Percentiles rank a stretch among this genome's conserved stretches.
These are phyloP conservation scores for Elsinoe ampelina DNA, from an alignment of 2,329 filamentous ascomycete species.

Conservation along the genomic window DNA sequence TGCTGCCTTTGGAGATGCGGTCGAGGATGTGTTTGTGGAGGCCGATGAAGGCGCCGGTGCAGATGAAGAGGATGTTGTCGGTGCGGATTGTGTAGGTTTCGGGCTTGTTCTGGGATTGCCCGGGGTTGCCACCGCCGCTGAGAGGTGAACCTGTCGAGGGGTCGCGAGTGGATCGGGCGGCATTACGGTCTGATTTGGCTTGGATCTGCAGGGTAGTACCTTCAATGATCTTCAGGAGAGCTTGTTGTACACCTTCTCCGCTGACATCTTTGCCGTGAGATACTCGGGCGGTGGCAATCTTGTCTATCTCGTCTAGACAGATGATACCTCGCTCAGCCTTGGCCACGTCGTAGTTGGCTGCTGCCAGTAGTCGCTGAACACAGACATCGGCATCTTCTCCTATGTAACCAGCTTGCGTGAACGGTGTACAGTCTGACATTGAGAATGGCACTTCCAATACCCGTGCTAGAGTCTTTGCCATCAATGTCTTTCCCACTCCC, in stretches of 20 bases:
- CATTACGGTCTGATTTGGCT: conserved; percentile 62
- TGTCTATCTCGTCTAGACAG: conserved; percentile 94
- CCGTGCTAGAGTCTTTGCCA: conserved; percentile 82
- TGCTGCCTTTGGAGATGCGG: conserved; percentile 74
- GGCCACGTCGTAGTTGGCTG: conserved; percentile 78
- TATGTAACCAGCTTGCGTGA: conserved; percentile 95
- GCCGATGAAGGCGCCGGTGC: conserved; percentile 89
- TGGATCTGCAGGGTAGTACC: conserved; percentile 89
- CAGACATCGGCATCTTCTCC: conserved; percentile 96
- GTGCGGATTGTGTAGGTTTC: conserved; percentile 71
- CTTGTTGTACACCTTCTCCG: conserved; percentile 94
- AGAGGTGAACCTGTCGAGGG: conserved; percentile 22
- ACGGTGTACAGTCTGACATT: conserved; percentile 90
- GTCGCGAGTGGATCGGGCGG: conserved; percentile 16
- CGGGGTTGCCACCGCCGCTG: conserved; percentile 27
- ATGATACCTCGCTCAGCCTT: conserved; percentile 87
- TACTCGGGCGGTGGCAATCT: conserved; percentile 82
- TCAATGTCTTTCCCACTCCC: conserved; percentile 92
- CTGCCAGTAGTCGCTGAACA: conserved; percentile 80
- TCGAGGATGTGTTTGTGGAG: conserved; percentile 80
- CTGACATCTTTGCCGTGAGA: conserved; percentile 87
- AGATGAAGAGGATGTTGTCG: conserved; percentile 94
- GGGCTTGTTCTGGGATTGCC: conserved; percentile 36
- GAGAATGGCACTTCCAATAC: conserved; percentile 92
- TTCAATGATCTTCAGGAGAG: conserved; percentile 89